Base-by-base conservation (phyloP, 345 rosid species). In the Linum usitatissimum region DNA sequence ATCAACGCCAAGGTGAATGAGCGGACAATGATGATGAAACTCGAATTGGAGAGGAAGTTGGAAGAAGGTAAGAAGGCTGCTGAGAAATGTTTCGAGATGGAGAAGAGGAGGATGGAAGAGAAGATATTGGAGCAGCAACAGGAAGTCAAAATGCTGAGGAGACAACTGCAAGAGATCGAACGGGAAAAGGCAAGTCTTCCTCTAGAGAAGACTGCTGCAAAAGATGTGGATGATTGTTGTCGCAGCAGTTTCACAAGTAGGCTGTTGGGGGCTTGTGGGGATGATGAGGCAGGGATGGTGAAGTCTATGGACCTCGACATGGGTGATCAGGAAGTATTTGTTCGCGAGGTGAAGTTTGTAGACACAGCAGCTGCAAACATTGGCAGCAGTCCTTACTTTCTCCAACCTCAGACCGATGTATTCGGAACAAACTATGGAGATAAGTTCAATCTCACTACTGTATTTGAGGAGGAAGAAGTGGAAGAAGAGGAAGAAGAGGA, bases 271-370 rank as follows among this genome's bases (percentile, higher is more conserved):
- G 75, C 76, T 20, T 81, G 75, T 72, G 80, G 78, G 56, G 94
- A 86, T 70, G 99, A 87, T 56, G 95, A 83, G 53, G 88, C 83
- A 17, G 88, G 87, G 67, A 93, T 90, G 99, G 99, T 90, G 30
- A 93, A 87, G 73, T 93, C 99, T n/a, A 93, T 93, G 97, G 97
- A 90, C 53, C 72, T 93, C 66, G 99, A 90, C 80, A 89, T 77
- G 91, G 81, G 94, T 60, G 98, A 87, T 61, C 73, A 81, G 49
- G 98, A 91, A 61, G 71, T 80, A 13, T 62, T 68, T 55, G 53
- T 66, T 34, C 83, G 75, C 59, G 86, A 77, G 40, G 73, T 83
- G 59, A 80, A 75, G 65, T 71, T 56, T 30, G 70, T 71, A 31
- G 72, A 65, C 18, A 59, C 66, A 55, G 48, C 54, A 59, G 67